These are phyloP conservation scores for Lodderomyces pseudojiufengensis DNA, from an alignment of 1,139 yeast genomes.

Conservation along the genomic window DNA sequence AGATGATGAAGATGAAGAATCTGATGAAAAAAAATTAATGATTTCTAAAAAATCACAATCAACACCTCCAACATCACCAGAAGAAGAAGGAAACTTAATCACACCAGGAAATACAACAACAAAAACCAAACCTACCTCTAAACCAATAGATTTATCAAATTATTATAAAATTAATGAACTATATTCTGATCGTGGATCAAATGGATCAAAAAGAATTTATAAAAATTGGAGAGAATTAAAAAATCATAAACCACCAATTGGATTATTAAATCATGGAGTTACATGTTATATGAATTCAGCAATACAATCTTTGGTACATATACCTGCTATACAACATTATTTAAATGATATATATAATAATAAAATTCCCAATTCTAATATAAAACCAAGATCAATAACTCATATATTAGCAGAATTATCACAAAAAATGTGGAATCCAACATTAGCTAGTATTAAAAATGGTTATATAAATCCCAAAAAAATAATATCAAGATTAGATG, in stretches of 20 bases:
- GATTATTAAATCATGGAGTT: conserved; percentile 86
- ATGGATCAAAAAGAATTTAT: conserved; percentile 47
- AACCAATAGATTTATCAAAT: conserved; percentile 1
- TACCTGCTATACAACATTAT: conserved; percentile 88
- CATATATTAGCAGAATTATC: conserved; percentile 70
- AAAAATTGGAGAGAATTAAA: conserved; percentile 57
- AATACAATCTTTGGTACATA: conserved; percentile 81
- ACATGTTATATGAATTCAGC: conserved; percentile 97
- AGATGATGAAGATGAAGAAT: conserved; percentile 16
- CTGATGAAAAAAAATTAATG: not conserved
- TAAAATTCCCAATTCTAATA: conserved; percentile 16
- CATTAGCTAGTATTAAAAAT: conserved; percentile 1
- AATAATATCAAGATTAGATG: conserved; percentile 68
- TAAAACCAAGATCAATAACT: conserved; percentile 62
- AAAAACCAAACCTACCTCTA: not conserved
- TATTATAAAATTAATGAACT: conserved; percentile 53
- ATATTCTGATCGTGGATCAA: conserved; percentile 56
- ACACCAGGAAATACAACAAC: not conserved
- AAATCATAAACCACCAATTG: conserved; percentile 50
- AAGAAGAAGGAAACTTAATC: conserved; percentile 23
- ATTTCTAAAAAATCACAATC: conserved; percentile 9
- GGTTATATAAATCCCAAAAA: conserved; percentile 69
- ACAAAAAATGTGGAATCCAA: conserved; percentile 59
- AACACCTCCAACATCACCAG: conserved; percentile 47
- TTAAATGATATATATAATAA: conserved; percentile 49